phyloP scores from a whole-genome alignment of 1,284 basidiomycete species.

The Melampsora occidentalis region DNA sequence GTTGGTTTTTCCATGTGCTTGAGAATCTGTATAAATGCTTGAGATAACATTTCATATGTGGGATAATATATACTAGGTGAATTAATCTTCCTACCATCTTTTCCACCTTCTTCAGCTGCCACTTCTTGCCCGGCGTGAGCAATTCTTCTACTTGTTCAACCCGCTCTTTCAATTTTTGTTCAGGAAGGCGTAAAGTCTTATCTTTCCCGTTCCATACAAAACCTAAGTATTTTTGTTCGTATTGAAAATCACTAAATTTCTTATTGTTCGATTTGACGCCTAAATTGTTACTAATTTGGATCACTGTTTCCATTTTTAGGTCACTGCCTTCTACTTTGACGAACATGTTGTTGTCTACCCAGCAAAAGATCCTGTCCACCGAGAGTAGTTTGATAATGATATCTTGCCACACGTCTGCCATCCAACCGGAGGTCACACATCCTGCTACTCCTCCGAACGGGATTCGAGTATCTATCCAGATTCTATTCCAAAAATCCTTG shows the following conservation, averaged over 20 bases:
- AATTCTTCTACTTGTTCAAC: background rate
- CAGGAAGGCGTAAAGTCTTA: background rate
- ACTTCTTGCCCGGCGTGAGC: background rate
- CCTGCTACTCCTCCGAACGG: background rate
- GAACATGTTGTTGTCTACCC: background rate
- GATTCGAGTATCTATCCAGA: background rate
- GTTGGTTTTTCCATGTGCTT: background rate
- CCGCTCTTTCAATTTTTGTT: background rate
- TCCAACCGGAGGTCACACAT: background rate
- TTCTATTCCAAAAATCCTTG: background rate
- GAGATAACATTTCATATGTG: constrained; percentile 1
- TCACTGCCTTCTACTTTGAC: background rate
- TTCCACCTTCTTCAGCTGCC: background rate
- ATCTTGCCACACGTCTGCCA: background rate
- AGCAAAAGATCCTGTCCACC: background rate
- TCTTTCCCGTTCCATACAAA: constrained; percentile 4
- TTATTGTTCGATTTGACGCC: background rate
- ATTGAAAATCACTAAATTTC: background rate
- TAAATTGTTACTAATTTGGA: background rate
- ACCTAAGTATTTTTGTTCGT: constrained; percentile 15
- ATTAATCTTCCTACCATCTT: background rate
- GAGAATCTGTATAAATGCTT: background rate
- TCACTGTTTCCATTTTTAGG: background rate
- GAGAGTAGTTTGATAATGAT: background rate
- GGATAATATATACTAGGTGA: background rate